These are phyloP conservation scores for Gnetum montanum DNA, from an alignment of 75 land plant genomes.

Conservation along the genomic window DNA sequence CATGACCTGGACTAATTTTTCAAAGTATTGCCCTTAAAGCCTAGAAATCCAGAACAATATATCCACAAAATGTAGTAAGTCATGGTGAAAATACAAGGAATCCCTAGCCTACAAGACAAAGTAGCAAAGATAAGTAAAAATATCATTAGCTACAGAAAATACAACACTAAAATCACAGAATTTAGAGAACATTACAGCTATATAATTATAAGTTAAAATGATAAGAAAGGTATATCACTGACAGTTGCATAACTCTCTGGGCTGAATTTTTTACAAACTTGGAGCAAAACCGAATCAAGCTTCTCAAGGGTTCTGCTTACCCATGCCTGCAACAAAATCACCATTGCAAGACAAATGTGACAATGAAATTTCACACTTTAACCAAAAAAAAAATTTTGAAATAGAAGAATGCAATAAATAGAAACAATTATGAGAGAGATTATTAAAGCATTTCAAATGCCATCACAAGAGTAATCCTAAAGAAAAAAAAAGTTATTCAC, in stretches of 20 bases:
- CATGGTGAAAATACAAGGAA: too few species aligned
- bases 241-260: slow-evolving; percentile 69
- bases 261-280: slow-evolving; percentile 74
- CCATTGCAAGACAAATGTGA: background rate
- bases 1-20: too few species aligned
- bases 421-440: background rate
- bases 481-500: too few species aligned
- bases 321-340: slow-evolving; percentile 92
- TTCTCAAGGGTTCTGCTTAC: slow-evolving; percentile 73
- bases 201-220: too few species aligned
- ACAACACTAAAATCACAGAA: too few species aligned
- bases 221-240: slow-evolving; percentile 18
- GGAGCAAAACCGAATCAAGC: slow-evolving; percentile 70
- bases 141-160: too few species aligned
- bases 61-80: too few species aligned
- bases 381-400: background rate
- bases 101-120: too few species aligned
- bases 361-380: background rate
- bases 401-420: background rate
- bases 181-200: too few species aligned
- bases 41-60: too few species aligned
- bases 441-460: background rate
- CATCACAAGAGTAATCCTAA: background rate
- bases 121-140: too few species aligned
- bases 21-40: too few species aligned